Base-by-base conservation (phyloP, 2,329 filamentous ascomycete genomes). In the Colletotrichum sp. region DNA sequence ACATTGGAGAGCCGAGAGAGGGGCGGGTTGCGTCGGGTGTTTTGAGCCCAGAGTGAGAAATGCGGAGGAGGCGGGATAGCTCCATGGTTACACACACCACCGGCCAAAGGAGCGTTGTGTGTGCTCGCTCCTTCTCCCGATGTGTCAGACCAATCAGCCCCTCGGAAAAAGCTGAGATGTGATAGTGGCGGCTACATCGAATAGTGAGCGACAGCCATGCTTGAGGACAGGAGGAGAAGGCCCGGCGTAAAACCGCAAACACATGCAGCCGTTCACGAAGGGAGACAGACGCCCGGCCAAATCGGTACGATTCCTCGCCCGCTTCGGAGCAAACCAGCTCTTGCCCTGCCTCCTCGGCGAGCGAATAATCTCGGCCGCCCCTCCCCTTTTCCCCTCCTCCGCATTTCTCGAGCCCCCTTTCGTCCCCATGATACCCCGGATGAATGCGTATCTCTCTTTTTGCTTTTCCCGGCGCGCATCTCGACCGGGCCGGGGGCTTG, bases 271-370 rank as follows among this genome's bases (percentile, higher is more conserved):
- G 44, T 63, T 34, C 59, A 63, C 28, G 0, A 36, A 44, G 34
- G 34, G 61, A 64, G 61, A 25, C 61, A 39, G 22, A 12, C 25
- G 22, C 13, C 8, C 22, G 34, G 61, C 61, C 76, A 76, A 76
- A 76, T 76, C 69, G 76, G 73, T 68, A 65, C 39, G 68, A 76
- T 77, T 74, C 74, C 76, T 69, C 68, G 34, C 39, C 28, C 22
- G 16, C 19, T 68, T 66, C 64, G 44, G 63, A 36, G 57, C 39
- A n/a, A 15, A 16, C 32, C 28, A 27, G 55, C 32, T 68, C 9
- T n/a, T 15, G 28, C 8, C 32, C 13, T 22, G 19, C 19, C 57
- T 28, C 59, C 59, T 65, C n/a, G 66, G 57, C 60, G 60, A 74
- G 69, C 69, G 8, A 34, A 19, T 59, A 25, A 28, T 59, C 16